These are phyloP conservation scores for Laburnicola sp. DNA, from an alignment of 2,329 filamentous ascomycete species.

Conservation along the genomic window DNA sequence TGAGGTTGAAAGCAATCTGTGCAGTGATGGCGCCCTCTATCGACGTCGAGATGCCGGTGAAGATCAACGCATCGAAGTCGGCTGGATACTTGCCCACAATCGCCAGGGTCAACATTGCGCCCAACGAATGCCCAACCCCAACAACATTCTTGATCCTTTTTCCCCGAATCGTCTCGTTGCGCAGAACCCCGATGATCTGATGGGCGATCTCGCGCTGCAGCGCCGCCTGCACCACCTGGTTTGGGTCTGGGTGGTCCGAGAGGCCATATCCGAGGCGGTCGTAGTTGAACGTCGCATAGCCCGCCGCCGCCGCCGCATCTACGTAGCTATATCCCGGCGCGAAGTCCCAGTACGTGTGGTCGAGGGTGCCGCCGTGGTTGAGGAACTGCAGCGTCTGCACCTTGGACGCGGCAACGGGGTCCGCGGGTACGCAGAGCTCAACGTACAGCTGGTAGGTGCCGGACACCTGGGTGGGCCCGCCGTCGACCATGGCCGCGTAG, in stretches of 20 bases:
- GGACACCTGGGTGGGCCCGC: not conserved
- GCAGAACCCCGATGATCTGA: constrained; percentile 37
- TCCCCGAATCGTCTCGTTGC: too few species aligned
- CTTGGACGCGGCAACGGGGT: not conserved
- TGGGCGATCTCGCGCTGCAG: constrained; percentile 45
- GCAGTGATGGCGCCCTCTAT: too few species aligned
- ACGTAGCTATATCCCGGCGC: constrained; percentile 46
- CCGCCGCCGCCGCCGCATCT: constrained; percentile 44
- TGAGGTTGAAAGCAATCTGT: constrained; percentile 1
- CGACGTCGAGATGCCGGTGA: too few species aligned
- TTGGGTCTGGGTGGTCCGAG: constrained; percentile 45
- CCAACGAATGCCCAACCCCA: constrained; percentile 48
- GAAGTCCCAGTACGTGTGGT: constrained; percentile 47
- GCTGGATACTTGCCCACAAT: constrained; percentile 38
- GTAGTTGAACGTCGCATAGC: constrained; percentile 49
- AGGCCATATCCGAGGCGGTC: constrained; percentile 48
- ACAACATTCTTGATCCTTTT: constrained; percentile 39
- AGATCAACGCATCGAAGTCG: constrained; percentile 42
- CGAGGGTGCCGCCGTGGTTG: constrained; percentile 48
- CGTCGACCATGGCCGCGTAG: not conserved
- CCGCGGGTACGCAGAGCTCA: constrained; percentile 26
- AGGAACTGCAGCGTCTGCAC: constrained; percentile 43
- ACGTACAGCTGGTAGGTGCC: not conserved
- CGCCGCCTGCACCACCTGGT: constrained; percentile 44
- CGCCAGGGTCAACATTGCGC: constrained; percentile 40